These are phyloP conservation scores for Geosmithia putterillii DNA, from an alignment of 2,329 filamentous ascomycete species.

Conservation along the genomic window DNA sequence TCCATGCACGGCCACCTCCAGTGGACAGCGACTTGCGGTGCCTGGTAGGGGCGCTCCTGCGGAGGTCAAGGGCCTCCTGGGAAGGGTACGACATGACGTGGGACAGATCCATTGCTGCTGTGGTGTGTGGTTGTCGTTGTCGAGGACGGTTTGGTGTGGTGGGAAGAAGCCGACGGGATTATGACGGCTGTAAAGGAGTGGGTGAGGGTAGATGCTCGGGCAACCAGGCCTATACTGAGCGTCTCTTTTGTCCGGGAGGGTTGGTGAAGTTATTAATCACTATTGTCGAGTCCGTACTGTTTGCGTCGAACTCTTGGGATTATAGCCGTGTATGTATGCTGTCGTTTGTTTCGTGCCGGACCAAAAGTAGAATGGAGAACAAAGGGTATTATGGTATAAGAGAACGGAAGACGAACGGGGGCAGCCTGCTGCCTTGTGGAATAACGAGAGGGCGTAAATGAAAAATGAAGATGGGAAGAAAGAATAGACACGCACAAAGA, in stretches of 20 bases:
- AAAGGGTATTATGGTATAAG: background rate
- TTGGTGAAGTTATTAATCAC: background rate
- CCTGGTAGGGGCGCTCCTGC: slow-evolving; percentile 50
- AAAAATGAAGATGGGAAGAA: background rate
- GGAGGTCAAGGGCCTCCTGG: slow-evolving; percentile 42
- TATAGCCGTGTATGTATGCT: too few species aligned
- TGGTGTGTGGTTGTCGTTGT: slow-evolving; percentile 14
- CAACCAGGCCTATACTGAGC: background rate
- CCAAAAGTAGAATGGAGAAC: background rate
- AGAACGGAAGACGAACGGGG: background rate
- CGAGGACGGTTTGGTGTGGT: background rate
- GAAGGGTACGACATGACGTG: slow-evolving; percentile 34
- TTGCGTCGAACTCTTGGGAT: background rate
- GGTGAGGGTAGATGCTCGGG: background rate
- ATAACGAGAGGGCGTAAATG: background rate
- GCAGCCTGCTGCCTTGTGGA: background rate
- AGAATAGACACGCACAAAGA: background rate
- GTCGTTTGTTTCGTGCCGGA: background rate
- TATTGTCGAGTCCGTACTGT: background rate
- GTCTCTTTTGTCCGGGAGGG: background rate
- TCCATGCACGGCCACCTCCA: slow-evolving; percentile 71
- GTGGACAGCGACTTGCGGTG: slow-evolving; percentile 57
- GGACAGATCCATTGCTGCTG: slow-evolving; percentile 31
- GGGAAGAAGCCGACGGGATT: too few species aligned
- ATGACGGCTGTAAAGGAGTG: too few species aligned